Evolutionary conservation across 2,329 filamentous ascomycete genomes (phyloP).

Genomic region (Ascochyta clinopodiicola): DNA sequence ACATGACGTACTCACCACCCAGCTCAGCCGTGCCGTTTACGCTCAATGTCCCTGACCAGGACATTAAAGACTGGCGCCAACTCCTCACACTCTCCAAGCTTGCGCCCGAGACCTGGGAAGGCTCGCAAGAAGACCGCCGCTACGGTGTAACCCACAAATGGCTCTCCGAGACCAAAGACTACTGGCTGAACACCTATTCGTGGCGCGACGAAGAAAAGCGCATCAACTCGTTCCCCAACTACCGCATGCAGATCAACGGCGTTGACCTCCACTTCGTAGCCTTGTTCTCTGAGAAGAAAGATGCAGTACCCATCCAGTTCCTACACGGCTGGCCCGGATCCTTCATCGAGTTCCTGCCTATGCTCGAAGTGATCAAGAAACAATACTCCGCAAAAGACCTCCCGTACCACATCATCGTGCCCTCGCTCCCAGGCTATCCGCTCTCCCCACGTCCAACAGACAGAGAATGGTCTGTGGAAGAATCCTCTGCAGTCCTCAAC

Average conservation of each 20-base stretch:
- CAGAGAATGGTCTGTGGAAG: constrained; percentile 51
- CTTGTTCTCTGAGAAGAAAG: constrained; percentile 60
- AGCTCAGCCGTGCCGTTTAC: constrained; percentile 41
- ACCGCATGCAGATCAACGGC: constrained; percentile 53
- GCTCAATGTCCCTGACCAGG: constrained; percentile 41
- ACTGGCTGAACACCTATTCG: constrained; percentile 49
- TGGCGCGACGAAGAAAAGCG: constrained; percentile 48
- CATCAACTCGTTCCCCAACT: constrained; percentile 63
- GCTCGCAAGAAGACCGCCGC: constrained; percentile 31
- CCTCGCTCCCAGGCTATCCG: constrained; percentile 63
- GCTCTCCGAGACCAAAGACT: constrained; percentile 45
- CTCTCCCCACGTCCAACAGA: constrained; percentile 57
- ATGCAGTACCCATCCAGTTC: constrained; percentile 61
- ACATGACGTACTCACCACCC: constrained; percentile 44
- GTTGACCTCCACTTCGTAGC: constrained; percentile 62
- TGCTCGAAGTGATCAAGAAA: constrained; percentile 54
- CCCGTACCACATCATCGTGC: constrained; percentile 65
- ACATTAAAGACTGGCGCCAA: constrained; percentile 45
- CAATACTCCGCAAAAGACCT: constrained; percentile 59
- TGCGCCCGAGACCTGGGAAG: constrained; percentile 40
- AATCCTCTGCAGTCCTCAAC: constrained; percentile 57
- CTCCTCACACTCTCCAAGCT: constrained; percentile 46
- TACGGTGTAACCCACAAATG: constrained; percentile 44
- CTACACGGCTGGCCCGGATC: constrained; percentile 65
- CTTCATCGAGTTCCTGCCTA: constrained; percentile 64